Conservation (phyloP, 345 rosid genomes). For the Clarkia xantiana region DNA sequence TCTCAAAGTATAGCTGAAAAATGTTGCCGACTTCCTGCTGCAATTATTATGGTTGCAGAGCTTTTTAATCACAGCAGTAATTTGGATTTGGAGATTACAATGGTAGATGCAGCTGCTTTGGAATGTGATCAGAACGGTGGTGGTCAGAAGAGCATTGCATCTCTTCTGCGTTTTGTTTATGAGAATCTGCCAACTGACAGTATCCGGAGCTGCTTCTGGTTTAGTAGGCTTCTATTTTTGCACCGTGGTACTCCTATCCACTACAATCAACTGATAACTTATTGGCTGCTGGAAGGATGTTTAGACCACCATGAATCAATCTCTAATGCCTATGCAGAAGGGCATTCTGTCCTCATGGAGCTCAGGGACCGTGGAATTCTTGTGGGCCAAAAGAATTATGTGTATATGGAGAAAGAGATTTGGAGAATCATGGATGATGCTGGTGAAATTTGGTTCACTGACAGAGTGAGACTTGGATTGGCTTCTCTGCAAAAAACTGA, state of each 20-base stretch:
- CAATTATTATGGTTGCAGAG: not conserved
- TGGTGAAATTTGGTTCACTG: constrained; percentile 13
- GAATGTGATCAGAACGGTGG: not conserved
- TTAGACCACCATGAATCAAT: constrained; percentile 25
- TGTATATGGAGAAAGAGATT: constrained; percentile 25
- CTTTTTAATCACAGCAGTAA: not conserved
- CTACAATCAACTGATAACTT: constrained; percentile 37
- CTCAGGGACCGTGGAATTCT: constrained; percentile 30
- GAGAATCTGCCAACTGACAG: constrained; percentile 5
- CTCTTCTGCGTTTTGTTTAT: not conserved
- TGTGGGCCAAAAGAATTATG: constrained; percentile 27
- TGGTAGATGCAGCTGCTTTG: not conserved
- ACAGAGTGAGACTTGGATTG: constrained; percentile 21
- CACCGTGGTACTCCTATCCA: constrained; percentile 23
- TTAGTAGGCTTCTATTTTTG: constrained; percentile 22
- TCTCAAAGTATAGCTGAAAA: not conserved
- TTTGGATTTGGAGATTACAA: constrained; percentile 2
- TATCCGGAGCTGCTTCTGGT: constrained; percentile 33
- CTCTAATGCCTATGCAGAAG: constrained; percentile 28
- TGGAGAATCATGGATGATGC: constrained; percentile 16
- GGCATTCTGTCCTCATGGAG: constrained; percentile 34
- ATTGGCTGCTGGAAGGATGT: constrained; percentile 63
- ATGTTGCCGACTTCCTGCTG: not conserved
- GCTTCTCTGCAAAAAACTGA: constrained; percentile 11
- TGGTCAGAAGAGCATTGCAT: too few species aligned